Conservation (phyloP, 1,139 yeast species). For the Suhomyces coccinellae region DNA sequence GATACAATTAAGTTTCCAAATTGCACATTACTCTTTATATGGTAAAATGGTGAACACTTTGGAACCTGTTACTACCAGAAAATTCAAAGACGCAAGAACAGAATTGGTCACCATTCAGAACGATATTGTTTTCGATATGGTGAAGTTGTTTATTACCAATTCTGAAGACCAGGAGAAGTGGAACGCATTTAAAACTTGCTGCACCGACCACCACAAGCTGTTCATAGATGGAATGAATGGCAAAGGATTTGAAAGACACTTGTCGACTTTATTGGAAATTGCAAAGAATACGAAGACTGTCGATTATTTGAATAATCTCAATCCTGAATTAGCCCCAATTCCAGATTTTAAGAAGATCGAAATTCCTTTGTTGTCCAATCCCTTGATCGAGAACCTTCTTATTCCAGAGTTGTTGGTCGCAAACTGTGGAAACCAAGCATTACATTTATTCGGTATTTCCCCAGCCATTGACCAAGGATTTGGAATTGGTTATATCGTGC, state of each 20-base stretch:
- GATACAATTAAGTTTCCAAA: slow-evolving; percentile 66
- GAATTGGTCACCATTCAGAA: slow-evolving; percentile 67
- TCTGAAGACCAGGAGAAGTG: slow-evolving; percentile 49
- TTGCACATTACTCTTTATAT: slow-evolving; percentile 70
- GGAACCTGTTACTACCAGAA: slow-evolving; percentile 74
- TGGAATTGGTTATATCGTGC: slow-evolving; percentile 75
- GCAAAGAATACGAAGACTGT: slow-evolving; percentile 33
- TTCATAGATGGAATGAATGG: slow-evolving; percentile 59
- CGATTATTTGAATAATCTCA: slow-evolving; percentile 44
- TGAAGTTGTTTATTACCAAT: slow-evolving; percentile 60
- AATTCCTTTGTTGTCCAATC: slow-evolving; percentile 60
- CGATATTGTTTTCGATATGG: slow-evolving; percentile 51
- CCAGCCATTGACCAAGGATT: slow-evolving; percentile 76
- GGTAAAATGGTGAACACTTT: slow-evolving; percentile 67
- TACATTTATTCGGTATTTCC: slow-evolving; percentile 70
- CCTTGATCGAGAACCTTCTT: slow-evolving; percentile 43
- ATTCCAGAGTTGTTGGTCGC: slow-evolving; percentile 45
- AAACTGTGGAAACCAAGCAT: slow-evolving; percentile 80
- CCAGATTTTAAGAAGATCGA: slow-evolving; percentile 18
- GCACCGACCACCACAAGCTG: slow-evolving; percentile 51
- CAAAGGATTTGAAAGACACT: slow-evolving; percentile 69
- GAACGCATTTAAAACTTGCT: slow-evolving; percentile 52
- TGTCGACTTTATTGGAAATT: slow-evolving; percentile 58
- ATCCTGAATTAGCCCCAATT: slow-evolving; percentile 31
- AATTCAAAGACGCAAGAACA: slow-evolving; percentile 66